Percentiles rank a stretch among this genome's conserved stretches.
phyloP scores from a whole-genome alignment of 2,329 filamentous ascomycete genomes.

The Penicillium sp. region DNA sequence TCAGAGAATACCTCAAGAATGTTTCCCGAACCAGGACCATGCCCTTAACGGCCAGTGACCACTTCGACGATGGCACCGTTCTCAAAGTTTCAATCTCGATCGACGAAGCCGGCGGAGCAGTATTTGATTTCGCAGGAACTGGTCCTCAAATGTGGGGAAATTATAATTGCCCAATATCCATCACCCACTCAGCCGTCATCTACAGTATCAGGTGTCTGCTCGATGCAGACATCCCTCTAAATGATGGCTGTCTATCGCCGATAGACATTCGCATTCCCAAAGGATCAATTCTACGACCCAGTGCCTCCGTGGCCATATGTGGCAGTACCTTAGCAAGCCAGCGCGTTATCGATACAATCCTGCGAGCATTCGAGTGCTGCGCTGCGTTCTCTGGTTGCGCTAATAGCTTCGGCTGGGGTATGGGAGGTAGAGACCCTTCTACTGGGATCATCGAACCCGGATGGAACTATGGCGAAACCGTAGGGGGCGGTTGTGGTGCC shows the following conservation, averaged over 20 bases:
- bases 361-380: neutral
- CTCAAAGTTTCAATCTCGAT: neutral
- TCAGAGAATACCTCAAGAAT: neutral
- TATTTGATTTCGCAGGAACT: neutral
- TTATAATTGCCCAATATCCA: neutral
- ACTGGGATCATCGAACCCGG: neutral
- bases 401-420: neutral
- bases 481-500: neutral
- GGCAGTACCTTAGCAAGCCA: neutral
- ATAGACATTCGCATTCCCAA: neutral
- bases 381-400: neutral
- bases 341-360: neutral
- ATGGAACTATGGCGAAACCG: neutral
- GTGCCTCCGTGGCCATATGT: neutral
- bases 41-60: neutral
- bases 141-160: neutral
- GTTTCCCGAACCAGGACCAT: neutral
- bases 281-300: neutral
- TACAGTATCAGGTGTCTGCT: neutral
- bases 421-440: neutral
- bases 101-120: neutral
- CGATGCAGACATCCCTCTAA: neutral
- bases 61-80: neutral
- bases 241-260: neutral
- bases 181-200: neutral